phyloP scores from a whole-genome alignment of 441 rosid species.

The Viola pubescens region DNA sequence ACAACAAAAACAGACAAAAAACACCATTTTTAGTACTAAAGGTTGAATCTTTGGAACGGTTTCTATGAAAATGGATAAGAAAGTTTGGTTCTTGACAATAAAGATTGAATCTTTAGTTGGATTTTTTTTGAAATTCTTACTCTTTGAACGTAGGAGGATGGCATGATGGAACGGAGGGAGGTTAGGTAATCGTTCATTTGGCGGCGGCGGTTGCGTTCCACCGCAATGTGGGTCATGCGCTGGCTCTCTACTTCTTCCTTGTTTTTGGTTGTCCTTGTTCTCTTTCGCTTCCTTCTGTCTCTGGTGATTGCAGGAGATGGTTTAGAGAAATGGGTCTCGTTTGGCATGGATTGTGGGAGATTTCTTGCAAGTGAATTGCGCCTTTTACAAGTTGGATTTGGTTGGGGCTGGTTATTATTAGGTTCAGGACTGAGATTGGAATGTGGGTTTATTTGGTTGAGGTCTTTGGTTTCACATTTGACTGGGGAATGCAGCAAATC shows the following conservation, averaged over 20 bases:
- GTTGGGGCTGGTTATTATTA: conserved; percentile 20
- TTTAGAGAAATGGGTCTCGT: conserved; percentile 20
- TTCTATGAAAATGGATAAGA: background rate
- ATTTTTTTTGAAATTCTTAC: conserved; percentile 25
- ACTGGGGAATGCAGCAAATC: conserved; percentile 46
- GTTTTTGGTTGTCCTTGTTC: conserved; percentile 53
- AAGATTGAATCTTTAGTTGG: background rate
- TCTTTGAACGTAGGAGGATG: conserved; percentile 60
- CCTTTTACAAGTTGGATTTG: conserved; percentile 1
- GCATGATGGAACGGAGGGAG: conserved; percentile 66
- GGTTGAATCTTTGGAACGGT: background rate
- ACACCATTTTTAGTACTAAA: background rate
- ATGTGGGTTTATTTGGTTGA: conserved; percentile 27
- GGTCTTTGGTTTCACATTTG: conserved; percentile 43
- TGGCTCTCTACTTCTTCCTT: conserved; percentile 75
- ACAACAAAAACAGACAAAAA: background rate
- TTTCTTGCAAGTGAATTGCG: too few relatives aligned
- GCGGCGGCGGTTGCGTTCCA: conserved; percentile 79
- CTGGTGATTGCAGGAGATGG: conserved; percentile 23
- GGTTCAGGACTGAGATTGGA: conserved; percentile 31
- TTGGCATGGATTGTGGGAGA: conserved; percentile 17
- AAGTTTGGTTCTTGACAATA: background rate
- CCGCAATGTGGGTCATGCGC: conserved; percentile 83
- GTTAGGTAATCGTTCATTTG: conserved; percentile 77
- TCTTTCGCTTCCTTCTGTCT: conserved; percentile 54